Base-by-base conservation (phyloP, 2,329 filamentous ascomycete genomes). In the Ampelomyces quisqualis region DNA sequence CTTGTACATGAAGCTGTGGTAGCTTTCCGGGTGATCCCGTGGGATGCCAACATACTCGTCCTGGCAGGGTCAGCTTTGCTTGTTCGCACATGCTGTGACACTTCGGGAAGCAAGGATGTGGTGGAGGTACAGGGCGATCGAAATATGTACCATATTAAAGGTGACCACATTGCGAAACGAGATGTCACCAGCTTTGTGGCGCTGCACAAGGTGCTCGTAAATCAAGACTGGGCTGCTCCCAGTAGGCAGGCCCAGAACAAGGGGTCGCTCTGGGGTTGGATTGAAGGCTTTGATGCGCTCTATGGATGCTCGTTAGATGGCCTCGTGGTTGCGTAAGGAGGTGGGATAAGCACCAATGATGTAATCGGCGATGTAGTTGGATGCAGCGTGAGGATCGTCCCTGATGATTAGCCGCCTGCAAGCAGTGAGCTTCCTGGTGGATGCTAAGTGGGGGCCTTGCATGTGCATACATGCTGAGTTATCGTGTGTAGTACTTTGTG, bases 1-100 rank as follows among this genome's bases (percentile, higher is more conserved):
- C 70, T 86, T 88, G 79, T 90, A 94, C 88, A 94, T 93, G 75
- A 93, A 94, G 52, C 84, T 87, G 73, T 94, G 88, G 71, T 94
- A 94, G 59, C 84, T 89, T 67, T 93, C 84, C 9, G 87, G 83
- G 65, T 94, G 87, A 57, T 90, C 86, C 59, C 86, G 82, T 22
- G 88, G 84, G 49, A 94, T 79, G 42, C 85, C 86, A 53, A 93
- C 86, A 61, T 94, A 94, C 72, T 94, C 88, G 70, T 94, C 88
- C 82, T 86, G 53, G 23, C 37, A 20, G 23, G 32, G 49, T 67
- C 49, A 66, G 62, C 41, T 33, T 38, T 13, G 36, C 36, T 33
- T 29, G 39, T 35, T 38, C 38, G 34, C 31, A 46, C 45, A 47
- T 44, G 49, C 34, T 53, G 58, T 60, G 47, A 23, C 17, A 55